Base-by-base conservation (phyloP, 2,329 filamentous ascomycete species). In the Sporothrix inflata region DNA sequence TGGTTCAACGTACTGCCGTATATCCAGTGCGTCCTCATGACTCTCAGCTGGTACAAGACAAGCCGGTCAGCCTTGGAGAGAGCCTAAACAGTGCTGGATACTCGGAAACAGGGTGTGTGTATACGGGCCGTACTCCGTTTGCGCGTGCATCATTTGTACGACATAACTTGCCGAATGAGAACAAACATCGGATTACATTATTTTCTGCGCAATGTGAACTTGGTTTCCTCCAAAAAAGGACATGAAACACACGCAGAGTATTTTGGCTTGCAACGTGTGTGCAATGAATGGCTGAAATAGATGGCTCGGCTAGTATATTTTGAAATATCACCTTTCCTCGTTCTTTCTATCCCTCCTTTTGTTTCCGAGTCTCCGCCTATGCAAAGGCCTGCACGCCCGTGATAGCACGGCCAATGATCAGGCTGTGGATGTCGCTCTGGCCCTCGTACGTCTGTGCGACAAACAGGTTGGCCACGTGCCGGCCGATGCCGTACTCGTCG, bases 361-460 rank as follows among this genome's bases (percentile, higher is more conserved):
- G n/a, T 45, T 57, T 42, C 24, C 30, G 19, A 11, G 14, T 16
- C 38, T 21, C 12, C 11, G 9, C 45, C 21, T 83, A 93, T 71
- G 88, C 90, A 84, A 96, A 96, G 8, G 92, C 93, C 81, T 96
- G 93, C 30, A 95, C 83, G 27, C 76, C 76, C 3, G 76, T 77
- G 73, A 92, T 91, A 16, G 89, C 90, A 74, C 90, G 84, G 71
- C 90, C 90, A 68, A 92, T 78, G 77, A 92, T 92, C 78, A 92
- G 73, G 79, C 94, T 89, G 82, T 98, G 96, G 80, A 98, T 98
- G 82, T 98, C 96, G 79, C 94, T 98, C 83, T 98, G 96, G 27
- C 96, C 96, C 83, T 99, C 96, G 77, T 99, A 99, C 1, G 95
- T 98, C 84, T 98, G 95, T 71, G 95, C 97, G 70, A 99, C 96